phyloP scores from a whole-genome alignment of 305 asterid genomes.

The Fraxinus albicans region DNA sequence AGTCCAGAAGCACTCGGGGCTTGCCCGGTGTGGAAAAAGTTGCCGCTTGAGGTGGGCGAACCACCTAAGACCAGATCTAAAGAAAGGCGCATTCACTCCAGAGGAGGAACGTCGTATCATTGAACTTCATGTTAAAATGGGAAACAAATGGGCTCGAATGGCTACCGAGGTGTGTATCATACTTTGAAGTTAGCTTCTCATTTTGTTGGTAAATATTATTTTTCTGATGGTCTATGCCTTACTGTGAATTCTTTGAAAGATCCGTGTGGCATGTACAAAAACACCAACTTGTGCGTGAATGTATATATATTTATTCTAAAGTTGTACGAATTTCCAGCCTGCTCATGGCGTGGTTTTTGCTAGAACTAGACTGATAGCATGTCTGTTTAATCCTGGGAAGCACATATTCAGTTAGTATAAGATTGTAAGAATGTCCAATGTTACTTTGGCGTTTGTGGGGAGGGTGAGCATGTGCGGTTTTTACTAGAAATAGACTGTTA shows the following conservation, averaged over 20 bases:
- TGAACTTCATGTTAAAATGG: constrained; percentile 76
- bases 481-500: background rate
- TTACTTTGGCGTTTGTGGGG: background rate
- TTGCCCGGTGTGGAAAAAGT: constrained; percentile 85
- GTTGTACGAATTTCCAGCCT: background rate
- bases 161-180: constrained; percentile 68
- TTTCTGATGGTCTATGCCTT: background rate
- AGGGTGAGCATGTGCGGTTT: background rate
- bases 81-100: constrained; percentile 68
- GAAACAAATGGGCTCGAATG: constrained; percentile 90
- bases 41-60: constrained; percentile 89
- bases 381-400: background rate
- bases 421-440: background rate
- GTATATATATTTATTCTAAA: background rate
- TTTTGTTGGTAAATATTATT: background rate
- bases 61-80: constrained; percentile 80
- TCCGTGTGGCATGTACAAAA: background rate
- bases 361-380: background rate
- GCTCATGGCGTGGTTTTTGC: background rate
- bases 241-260: background rate
- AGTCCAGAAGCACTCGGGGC: constrained; percentile 72
- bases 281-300: background rate
- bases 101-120: constrained; percentile 74
- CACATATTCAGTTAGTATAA: background rate
- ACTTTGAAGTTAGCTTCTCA: constrained; percentile 9